Evolutionary conservation across 805 yeast genomes (phyloP), one percentile per base, ranked within the genome.

Genomic region (Lipomyces sp.): DNA sequence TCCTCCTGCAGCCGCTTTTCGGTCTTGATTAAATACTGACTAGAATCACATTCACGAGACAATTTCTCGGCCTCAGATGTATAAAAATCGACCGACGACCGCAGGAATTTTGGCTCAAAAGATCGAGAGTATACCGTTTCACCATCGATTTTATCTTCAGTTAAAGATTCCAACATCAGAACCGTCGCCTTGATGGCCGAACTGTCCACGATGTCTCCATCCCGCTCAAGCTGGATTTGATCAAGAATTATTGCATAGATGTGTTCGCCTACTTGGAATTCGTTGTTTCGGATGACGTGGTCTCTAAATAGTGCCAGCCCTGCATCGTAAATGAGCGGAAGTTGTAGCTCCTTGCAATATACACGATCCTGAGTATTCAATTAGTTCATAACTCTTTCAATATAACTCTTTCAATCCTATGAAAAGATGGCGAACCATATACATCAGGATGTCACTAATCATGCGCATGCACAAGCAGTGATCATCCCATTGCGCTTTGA

Each of bases 381-480:
- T 42, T 42, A 42, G 18, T 42, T 24, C 24, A 15, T 11, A 59
- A 4, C 7, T 24, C 24, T 24, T 5, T 6, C 37, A 34, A 7
- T 6, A 15, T 11, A 59, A 4, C 7, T 24, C 24, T 24, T 5
- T 6, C 37, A 34, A 7, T 6, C 8, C 48, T 11, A 15, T 42
- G 48, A 18, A n/a, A 10, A n/a, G 18, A 15, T n/a, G 24, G 33
- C 62, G 7, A 53, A 60, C 63, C 74, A 93, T 77, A 74, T 92
- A 92, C 90, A 92, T 88, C 75, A 91, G 79, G 2, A 92, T 90
- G 76, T 93, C 97, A 72, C 93, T 85, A 55, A 91, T 84, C 83
- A 90, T 86, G 69, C 90, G 83, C 88, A 90, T 89, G 59, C 89
- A 83, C 51, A 87, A 81, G 50, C 87, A 76, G 75, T 90, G 94